A percentile compares a stretch with the other conserved stretches of the same genome.
phyloP scores from a whole-genome alignment of 1,284 basidiomycete species.

The Apiotrichum porosum region DNA sequence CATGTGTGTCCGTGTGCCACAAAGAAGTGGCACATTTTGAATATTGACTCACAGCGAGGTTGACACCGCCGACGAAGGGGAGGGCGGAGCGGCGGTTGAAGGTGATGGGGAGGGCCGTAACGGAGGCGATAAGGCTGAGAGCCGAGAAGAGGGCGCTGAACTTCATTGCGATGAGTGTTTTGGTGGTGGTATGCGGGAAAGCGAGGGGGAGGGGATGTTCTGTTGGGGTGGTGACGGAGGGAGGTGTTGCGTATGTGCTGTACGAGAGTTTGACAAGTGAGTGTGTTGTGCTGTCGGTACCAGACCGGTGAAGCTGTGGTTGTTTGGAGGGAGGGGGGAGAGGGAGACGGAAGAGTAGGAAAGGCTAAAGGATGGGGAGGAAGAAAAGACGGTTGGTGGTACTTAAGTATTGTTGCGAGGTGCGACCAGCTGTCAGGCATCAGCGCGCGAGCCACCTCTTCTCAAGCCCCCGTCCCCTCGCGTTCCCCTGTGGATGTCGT shows the following conservation, averaged over 20 bases:
- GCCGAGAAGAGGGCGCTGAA: conserved; percentile 10
- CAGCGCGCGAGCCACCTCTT: no score
- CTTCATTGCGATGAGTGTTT: conserved; percentile 8
- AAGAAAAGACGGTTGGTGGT: no score
- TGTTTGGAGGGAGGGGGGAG: not conserved
- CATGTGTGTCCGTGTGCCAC: not conserved
- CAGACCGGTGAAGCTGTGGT: not conserved
- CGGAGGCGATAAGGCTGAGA: conserved; percentile 10
- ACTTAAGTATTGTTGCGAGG: no score
- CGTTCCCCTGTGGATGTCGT: no score
- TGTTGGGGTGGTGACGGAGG: no score
- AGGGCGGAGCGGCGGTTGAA: conserved; percentile 19
- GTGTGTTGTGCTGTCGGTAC: not conserved
- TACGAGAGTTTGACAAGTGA: not conserved
- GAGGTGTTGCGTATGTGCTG: not conserved
- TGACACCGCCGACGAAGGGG: conserved; percentile 35
- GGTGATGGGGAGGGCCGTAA: conserved; percentile 11
- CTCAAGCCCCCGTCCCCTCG: no score
- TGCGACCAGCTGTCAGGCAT: no score
- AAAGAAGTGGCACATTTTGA: not conserved
- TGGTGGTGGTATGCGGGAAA: not conserved
- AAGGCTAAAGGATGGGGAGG: not conserved
- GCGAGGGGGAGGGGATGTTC: not conserved
- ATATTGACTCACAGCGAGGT: conserved; percentile 39
- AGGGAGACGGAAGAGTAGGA: not conserved